These are phyloP conservation scores for Globisporangium iwayamae DNA, from an alignment of 352 stramenopile species.

Conservation along the genomic window DNA sequence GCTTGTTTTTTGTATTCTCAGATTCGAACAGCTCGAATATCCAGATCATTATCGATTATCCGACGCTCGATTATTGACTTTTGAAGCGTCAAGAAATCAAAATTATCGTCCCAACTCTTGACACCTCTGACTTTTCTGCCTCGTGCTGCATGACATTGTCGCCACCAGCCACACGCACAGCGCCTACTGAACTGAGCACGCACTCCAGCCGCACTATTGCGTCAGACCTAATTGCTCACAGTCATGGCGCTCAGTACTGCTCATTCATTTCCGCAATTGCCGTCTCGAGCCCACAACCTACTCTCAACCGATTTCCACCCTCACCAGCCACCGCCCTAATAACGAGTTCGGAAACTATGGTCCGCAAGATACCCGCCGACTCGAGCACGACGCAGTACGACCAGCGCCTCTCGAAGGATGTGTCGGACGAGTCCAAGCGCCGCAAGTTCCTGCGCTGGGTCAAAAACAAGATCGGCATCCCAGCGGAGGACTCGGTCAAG, in stretches of 20 bases:
- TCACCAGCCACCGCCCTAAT: not conserved
- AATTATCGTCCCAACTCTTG: no score
- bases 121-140: no score
- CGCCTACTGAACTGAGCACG: no score
- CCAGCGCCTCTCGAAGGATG: constrained; percentile 32
- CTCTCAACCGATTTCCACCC: not conserved
- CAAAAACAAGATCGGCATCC: constrained; percentile 45
- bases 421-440: constrained; percentile 48
- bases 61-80: not conserved
- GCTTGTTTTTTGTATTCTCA: not conserved
- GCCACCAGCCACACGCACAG: not conserved
- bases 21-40: no score
- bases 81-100: not conserved
- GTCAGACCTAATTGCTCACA: not conserved
- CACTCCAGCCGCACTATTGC: not conserved
- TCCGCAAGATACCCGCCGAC: constrained; percentile 1
- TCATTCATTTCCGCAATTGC: not conserved
- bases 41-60: not conserved
- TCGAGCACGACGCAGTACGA: constrained; percentile 26
- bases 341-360: constrained; percentile 3
- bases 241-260: not conserved
- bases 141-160: constrained; percentile 1
- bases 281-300: not conserved
- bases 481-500: constrained; percentile 9
- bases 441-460: constrained; percentile 65